A percentile compares a stretch with the other conserved stretches of the same genome.
Evolutionary conservation across 306 rosid species (phyloP).

Genomic region (Geum urbanum): DNA sequence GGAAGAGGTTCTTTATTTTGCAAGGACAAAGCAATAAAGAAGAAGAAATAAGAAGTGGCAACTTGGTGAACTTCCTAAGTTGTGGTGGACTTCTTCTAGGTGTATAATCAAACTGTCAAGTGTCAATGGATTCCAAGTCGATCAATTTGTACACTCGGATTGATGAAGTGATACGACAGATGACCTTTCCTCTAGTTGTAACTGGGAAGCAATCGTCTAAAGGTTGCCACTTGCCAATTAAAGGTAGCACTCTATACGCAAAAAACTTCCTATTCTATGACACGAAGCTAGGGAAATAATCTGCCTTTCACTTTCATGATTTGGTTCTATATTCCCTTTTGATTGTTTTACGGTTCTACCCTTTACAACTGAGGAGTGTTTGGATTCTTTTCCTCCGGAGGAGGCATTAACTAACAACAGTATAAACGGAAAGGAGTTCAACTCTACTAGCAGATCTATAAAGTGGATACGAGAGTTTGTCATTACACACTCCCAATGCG

Average conservation of each 20-base stretch:
- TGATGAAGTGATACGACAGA: not conserved
- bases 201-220: not conserved
- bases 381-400: not conserved
- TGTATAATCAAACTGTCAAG: not conserved
- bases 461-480: slow-evolving; percentile 3
- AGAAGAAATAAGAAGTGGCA: not conserved
- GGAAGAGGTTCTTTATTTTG: slow-evolving; percentile 11
- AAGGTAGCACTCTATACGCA: not conserved
- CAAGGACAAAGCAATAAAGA: not conserved
- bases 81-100: slow-evolving; percentile 2
- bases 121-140: not conserved
- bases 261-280: not conserved
- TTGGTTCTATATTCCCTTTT: slow-evolving; percentile 11
- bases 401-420: not conserved
- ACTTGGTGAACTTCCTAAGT: not conserved
- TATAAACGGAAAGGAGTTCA: not conserved
- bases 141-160: not conserved
- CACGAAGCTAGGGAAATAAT: not conserved
- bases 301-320: slow-evolving; percentile 6
- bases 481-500: not conserved
- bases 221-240: not conserved
- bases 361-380: not conserved
- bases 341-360: slow-evolving; percentile 1
- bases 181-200: not conserved
- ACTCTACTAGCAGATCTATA: not conserved